Evolutionary conservation across 1,284 basidiomycete species (phyloP).

Genomic region (Ustilago lituana): DNA sequence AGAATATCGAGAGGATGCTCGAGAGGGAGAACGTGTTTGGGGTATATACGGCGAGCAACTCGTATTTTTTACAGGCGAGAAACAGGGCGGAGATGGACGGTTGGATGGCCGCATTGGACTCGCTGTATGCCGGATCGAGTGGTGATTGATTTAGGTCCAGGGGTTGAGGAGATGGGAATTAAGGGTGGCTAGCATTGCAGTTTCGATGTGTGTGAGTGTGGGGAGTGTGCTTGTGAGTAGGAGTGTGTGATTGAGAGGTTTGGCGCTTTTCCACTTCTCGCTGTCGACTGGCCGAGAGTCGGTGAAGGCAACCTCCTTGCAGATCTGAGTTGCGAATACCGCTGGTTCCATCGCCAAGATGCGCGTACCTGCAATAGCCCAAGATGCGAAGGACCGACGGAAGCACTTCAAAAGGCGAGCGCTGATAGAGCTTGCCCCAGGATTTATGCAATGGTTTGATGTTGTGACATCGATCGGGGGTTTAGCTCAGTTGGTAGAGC

Average conservation of each 20-base stretch:
- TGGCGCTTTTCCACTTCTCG: too few relatives aligned
- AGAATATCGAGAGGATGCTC: conserved; percentile 84
- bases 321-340: conserved; percentile 9
- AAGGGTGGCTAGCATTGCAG: too few relatives aligned
- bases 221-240: too few relatives aligned
- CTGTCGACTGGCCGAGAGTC: too few relatives aligned
- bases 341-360: conserved; percentile 9
- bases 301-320: too few relatives aligned
- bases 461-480: conserved; percentile 21
- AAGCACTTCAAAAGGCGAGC: too few relatives aligned
- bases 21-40: conserved; percentile 68
- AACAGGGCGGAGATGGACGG: conserved; percentile 29
- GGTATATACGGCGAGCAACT: conserved; percentile 53
- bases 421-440: too few relatives aligned
- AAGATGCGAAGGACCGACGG: neutral
- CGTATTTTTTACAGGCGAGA: conserved; percentile 54
- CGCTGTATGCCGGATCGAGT: conserved; percentile 10
- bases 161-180: too few relatives aligned
- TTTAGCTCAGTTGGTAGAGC: conserved; percentile 61
- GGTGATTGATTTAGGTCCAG: too few relatives aligned
- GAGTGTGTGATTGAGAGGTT: neutral
- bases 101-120: conserved; percentile 46
- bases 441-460: neutral
- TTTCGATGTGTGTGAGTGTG: too few relatives aligned
- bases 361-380: neutral